Evolutionary conservation across 2,329 filamentous ascomycete genomes (phyloP).

Genomic region (Ophiocordyceps camponoti-floridani): DNA sequence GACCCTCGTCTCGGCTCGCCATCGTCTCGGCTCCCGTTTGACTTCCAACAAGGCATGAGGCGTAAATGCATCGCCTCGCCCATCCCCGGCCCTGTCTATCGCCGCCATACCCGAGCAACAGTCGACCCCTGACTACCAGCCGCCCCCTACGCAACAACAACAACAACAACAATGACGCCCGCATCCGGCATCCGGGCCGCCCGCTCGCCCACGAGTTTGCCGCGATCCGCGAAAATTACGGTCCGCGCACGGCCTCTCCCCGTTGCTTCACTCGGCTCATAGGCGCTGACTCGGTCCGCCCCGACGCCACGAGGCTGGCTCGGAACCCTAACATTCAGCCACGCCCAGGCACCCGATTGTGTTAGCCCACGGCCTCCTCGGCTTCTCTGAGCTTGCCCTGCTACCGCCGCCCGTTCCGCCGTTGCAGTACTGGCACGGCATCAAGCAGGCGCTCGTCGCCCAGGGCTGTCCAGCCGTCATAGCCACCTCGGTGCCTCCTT

Average conservation of each 20-base stretch:
- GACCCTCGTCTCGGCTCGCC: too few relatives aligned
- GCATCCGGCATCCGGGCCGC: not conserved
- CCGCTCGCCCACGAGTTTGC: not conserved
- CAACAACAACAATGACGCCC: too few relatives aligned
- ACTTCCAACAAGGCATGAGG: not conserved
- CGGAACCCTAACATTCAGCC: conserved; percentile 14
- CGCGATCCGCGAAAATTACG: not conserved
- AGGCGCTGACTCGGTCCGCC: not conserved
- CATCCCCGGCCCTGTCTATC: too few relatives aligned
- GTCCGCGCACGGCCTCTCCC: not conserved
- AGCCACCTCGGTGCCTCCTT: conserved; percentile 42
- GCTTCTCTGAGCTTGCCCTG: conserved; percentile 40
- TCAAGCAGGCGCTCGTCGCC: conserved; percentile 35
- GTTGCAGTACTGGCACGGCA: conserved; percentile 48
- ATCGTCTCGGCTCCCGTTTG: too few relatives aligned
- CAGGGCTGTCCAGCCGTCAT: conserved; percentile 35
- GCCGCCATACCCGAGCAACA: not conserved
- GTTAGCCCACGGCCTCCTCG: conserved; percentile 46
- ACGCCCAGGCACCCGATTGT: conserved; percentile 44
- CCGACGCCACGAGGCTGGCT: not conserved
- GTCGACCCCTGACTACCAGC: not conserved
- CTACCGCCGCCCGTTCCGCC: conserved; percentile 28
- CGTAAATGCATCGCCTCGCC: not conserved
- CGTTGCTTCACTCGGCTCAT: not conserved
- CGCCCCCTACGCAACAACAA: too few relatives aligned